A percentile compares a stretch with the other conserved stretches of the same genome.
These are phyloP conservation scores for Sporothrix pallida DNA, from an alignment of 2,329 filamentous ascomycete species.

Conservation along the genomic window DNA sequence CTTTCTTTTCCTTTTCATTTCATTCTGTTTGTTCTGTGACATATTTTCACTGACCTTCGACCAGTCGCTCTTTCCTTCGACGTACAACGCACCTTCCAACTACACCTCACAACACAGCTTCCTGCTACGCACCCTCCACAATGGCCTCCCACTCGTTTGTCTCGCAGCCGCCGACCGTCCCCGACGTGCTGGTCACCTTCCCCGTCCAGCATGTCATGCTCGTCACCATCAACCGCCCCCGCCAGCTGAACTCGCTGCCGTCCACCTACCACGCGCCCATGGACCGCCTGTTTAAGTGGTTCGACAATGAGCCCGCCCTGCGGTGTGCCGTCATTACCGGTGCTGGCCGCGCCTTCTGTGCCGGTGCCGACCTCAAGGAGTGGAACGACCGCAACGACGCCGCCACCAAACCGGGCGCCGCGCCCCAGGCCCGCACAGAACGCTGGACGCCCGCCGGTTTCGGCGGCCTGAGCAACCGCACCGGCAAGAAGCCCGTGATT, in stretches of 20 bases:
- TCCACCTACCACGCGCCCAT: conserved; percentile 56
- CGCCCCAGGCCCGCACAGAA: background rate
- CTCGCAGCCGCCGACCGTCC: conserved; percentile 50
- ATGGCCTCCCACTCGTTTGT: conserved; percentile 39
- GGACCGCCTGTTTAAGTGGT: conserved; percentile 58
- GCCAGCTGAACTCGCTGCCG: conserved; percentile 63
- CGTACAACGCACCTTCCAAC: background rate
- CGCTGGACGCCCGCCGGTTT: conserved; percentile 59
- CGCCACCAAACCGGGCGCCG: conserved; percentile 32
- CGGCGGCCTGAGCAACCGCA: conserved; percentile 68
- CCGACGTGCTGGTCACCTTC: conserved; percentile 53
- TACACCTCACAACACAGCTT: background rate
- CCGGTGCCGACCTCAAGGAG: conserved; percentile 71
- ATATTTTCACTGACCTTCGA: background rate
- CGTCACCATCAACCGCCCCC: conserved; percentile 64
- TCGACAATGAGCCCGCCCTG: conserved; percentile 65
- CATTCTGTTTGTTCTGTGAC: background rate
- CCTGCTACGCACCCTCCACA: background rate
- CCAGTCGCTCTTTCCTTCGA: background rate
- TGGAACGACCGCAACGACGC: conserved; percentile 54
- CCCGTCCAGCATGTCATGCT: conserved; percentile 62
- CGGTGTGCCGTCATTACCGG: conserved; percentile 69
- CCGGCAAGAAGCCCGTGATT: conserved; percentile 75
- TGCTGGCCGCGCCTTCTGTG: conserved; percentile 68
- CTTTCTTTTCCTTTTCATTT: background rate